These are phyloP conservation scores for Pseudogymnoascus sp. DNA, from an alignment of 2,329 filamentous ascomycete genomes.

Conservation along the genomic window DNA sequence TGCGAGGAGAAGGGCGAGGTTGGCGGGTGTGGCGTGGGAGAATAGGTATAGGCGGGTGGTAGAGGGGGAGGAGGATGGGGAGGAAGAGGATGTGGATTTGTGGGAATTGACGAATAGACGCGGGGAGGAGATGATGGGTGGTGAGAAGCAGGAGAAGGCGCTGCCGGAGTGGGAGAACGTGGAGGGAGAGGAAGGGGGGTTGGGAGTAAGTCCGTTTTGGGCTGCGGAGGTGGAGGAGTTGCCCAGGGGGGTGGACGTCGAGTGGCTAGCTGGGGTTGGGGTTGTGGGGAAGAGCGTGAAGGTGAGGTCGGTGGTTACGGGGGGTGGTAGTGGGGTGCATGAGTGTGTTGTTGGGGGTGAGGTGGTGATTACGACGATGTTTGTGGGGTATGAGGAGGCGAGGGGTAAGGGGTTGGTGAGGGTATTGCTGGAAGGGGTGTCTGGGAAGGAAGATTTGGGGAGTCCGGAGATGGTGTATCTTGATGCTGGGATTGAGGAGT, in stretches of 20 bases:
- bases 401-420: neutral
- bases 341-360: neutral
- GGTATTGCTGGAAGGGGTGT: neutral
- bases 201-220: constrained; percentile 57
- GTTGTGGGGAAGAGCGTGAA: constrained; percentile 29
- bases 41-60: constrained; percentile 22
- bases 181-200: constrained; percentile 19
- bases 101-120: constrained; percentile 59
- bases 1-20: constrained; percentile 28
- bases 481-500: constrained; percentile 13
- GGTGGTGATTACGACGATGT: neutral
- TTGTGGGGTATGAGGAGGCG: constrained; percentile 15
- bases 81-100: constrained; percentile 48
- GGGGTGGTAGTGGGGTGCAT: neutral
- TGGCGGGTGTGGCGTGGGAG: constrained; percentile 43
- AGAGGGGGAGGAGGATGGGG: constrained; percentile 46
- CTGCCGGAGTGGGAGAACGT: constrained; percentile 47
- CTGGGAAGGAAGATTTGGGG: constrained; percentile 8
- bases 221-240: constrained; percentile 68
- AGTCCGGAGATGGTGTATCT: neutral
- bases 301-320: constrained; percentile 12
- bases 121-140: constrained; percentile 31
- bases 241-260: constrained; percentile 64
- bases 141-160: constrained; percentile 19
- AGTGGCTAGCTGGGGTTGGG: constrained; percentile 73